Base-by-base conservation (phyloP, 257 asterid species). In the Coffea eugenioides region DNA sequence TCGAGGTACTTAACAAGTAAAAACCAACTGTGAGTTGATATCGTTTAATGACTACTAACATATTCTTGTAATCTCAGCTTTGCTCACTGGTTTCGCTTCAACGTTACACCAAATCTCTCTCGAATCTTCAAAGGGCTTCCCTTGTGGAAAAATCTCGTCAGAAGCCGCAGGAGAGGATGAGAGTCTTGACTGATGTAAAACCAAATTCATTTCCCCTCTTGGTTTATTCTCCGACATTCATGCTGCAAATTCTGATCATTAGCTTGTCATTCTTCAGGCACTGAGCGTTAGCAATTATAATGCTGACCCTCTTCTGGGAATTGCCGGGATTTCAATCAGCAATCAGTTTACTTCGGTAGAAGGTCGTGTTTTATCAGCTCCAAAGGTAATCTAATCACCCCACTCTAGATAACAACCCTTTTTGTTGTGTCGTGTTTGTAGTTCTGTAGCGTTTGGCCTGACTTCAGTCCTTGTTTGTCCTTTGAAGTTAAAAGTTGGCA, bases 121-220 rank as follows among this genome's bases (percentile, higher is more conserved):
- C 94, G 77, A 83, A 79, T 73, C 82, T 86, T 34, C 98, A 93
- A 68, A 84, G 97, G 77, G 89, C 97, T 66, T 82, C 96, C 36
- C 90, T 92, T 5, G 97, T 92, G 20, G 98, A 93, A 73, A 88
- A 90, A 77, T 92, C 98, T 18, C 80, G 96, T 8, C 96, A 89
- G 64, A 89, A 91, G 84, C 98, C 98, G 3, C 89, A 74, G 2
- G 94, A 90, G 80, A 84, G 97, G 86, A 93, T 88, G 92, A 39
- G 14, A 10, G 80, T 87, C 36, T 83, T 92, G 82, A 81, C 81
- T 9, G 84, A 88, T 27, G 96, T 90, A 73, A 80, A 82, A 46
- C 21, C 48, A 67, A 51, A 65, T 10, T 8, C 27, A 4, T 21
- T 25, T 20, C 43, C 31, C 41, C 27, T 25, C 9, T 43, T 23